Evolutionary conservation across 495 filamentous ascomycete genomes (phyloP), one percentile per base, ranked within the genome.

Genomic region (Poronia punctata): DNA sequence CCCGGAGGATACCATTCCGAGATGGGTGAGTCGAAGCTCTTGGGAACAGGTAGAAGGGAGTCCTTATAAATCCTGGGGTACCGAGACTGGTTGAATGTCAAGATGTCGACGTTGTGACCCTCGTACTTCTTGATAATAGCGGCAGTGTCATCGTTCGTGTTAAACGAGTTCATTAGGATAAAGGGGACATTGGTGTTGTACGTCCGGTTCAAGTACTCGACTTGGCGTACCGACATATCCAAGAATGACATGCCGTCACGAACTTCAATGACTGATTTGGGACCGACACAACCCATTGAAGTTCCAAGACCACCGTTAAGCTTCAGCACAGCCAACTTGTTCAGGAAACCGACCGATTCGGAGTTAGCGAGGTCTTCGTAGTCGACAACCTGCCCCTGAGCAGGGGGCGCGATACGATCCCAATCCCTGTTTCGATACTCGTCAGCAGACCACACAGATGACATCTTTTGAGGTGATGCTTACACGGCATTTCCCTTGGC

Each of bases 111-210:
- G 57, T 95, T 95, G 78, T 99, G 93, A 49, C 92, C 93, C 71
- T 99, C 90, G 71, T 99, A 99, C 74, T 99, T 99, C 82, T 97
- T 97, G 72, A 99, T 99, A 70, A 99, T 99, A 63, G 86, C 92
- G 50, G 86, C 83, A 44, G 92, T 99, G 62, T 99, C 92, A 55
- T 90, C 81, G 65, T 97, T 88, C 60, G 92, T 99, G 77, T 99
- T 99, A 84, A 99, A 99, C 40, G 92, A 97, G 80, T 99, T 99
- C 92, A 99, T 99, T 59, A 99, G 79, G 49, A 99, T 83, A 70
- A 99, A 96, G 28, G 92, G 92, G 15, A 99, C 92, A 62, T 95
- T 95, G 66, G 94, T 86, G 52, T 84, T 79, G 72, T 95, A 97
- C 30, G 85, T 96, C 59, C 88, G 84, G 80, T 99, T 99, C 45